Evolutionary conservation across 192 early-diverging fungal species (phyloP).

Genomic region (Linnemannia elongata): DNA sequence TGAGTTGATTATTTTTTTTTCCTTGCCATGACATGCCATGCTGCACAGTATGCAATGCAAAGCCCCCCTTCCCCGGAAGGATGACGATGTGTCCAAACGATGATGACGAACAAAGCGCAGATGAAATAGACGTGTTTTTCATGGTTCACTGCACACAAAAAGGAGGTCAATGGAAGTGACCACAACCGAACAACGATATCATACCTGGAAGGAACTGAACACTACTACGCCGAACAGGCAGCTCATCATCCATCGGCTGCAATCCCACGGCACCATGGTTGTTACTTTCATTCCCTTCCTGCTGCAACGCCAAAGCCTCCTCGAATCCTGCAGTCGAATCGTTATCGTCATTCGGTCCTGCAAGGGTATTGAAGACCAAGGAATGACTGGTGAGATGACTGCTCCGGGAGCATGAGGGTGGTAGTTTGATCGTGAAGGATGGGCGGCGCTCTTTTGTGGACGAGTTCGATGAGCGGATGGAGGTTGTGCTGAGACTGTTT

Average conservation of each 20-base stretch:
- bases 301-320: slow-evolving; percentile 4
- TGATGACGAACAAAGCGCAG: not conserved
- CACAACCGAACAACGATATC: not conserved
- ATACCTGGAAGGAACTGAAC: slow-evolving; percentile 46
- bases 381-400: slow-evolving; percentile 21
- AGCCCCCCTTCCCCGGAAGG: no score
- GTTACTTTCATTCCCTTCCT: not conserved
- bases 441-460: slow-evolving; percentile 30
- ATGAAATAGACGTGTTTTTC: not conserved
- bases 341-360: not conserved
- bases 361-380: not conserved
- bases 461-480: not conserved
- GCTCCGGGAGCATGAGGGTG: slow-evolving; percentile 26
- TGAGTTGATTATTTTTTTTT: not conserved
- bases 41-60: no score
- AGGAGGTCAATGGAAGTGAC: not conserved
- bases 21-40: no score
- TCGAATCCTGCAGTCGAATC: slow-evolving; percentile 21
- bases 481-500: not conserved
- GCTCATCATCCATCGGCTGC: not conserved
- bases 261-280: not conserved
- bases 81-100: no score
- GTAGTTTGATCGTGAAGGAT: slow-evolving; percentile 45
- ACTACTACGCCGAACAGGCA: slow-evolving; percentile 24
- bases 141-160: not conserved